Evolutionary conservation across 1,284 basidiomycete genomes (phyloP).

Genomic region (Amylostereum chailletii): DNA sequence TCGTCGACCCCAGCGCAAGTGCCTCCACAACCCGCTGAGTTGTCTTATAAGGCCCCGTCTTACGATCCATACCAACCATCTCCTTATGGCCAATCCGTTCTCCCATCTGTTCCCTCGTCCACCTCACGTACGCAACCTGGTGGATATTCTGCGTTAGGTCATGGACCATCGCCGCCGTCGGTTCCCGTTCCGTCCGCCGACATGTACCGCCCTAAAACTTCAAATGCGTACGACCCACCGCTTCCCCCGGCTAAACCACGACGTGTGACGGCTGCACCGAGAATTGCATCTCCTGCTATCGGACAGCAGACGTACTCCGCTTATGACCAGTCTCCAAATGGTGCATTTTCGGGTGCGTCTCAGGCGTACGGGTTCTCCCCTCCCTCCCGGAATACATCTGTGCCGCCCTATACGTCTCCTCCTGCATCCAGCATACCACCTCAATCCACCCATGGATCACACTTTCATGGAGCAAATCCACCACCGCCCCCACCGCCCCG

Average conservation of each 20-base stretch:
- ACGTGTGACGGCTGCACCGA: slow-evolving; percentile 19
- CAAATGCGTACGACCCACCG: slow-evolving; percentile 76
- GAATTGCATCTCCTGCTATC: slow-evolving; percentile 20
- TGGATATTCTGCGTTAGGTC: background rate
- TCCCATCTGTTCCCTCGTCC: background rate
- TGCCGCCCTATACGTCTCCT: background rate
- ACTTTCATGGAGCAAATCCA: too few relatives aligned
- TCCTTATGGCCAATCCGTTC: background rate
- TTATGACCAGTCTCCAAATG: slow-evolving; percentile 13
- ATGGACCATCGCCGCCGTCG: slow-evolving; percentile 22
- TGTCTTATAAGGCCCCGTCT: background rate
- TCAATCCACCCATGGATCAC: background rate
- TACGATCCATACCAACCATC: slow-evolving; percentile 16
- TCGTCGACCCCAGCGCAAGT: background rate
- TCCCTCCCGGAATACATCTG: background rate
- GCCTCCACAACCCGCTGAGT: background rate
- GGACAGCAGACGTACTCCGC: slow-evolving; percentile 16
- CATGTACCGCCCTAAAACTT: slow-evolving; percentile 49
- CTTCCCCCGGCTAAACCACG: slow-evolving; percentile 48
- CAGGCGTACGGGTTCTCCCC: too few relatives aligned
- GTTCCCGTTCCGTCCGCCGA: slow-evolving; percentile 24
- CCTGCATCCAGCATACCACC: background rate
- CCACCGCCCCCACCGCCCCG: too few relatives aligned
- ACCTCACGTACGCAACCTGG: background rate
- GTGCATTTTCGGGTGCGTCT: background rate